These are phyloP conservation scores for Odontarrhena argentea DNA, from an alignment of 345 rosid genomes.

Conservation along the genomic window DNA sequence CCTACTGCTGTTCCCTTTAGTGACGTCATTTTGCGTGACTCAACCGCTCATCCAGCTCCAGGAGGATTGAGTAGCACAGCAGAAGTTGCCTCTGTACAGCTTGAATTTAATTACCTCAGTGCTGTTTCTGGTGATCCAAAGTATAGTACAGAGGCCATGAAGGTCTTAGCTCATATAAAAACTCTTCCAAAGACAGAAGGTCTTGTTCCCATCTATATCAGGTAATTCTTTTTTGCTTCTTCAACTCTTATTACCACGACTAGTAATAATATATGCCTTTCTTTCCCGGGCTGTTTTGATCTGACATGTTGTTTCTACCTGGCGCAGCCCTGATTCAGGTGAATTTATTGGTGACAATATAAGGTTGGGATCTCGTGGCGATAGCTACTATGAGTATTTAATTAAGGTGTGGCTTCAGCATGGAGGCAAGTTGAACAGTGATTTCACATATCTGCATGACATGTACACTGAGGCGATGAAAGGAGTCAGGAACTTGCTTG, in stretches of 20 bases:
- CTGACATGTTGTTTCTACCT: conserved; percentile 33
- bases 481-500: conserved; percentile 87
- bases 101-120: conserved; percentile 94
- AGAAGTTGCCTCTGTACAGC: conserved; percentile 91
- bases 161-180: conserved; percentile 84
- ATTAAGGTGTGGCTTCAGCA: conserved; percentile 97
- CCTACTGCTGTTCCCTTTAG: conserved; percentile 85
- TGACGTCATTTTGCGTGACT: conserved; percentile 73
- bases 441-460: conserved; percentile 66
- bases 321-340: conserved; percentile 81
- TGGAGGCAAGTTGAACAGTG: conserved; percentile 49
- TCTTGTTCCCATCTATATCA: conserved; percentile 92
- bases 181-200: conserved; percentile 87
- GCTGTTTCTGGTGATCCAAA: conserved; percentile 84
- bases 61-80: conserved; percentile 92
- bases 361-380: conserved; percentile 97
- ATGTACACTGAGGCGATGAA: conserved; percentile 97
- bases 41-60: conserved; percentile 83
- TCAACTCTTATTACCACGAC: not conserved
- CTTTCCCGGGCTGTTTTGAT: conserved; percentile 5
- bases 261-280: not conserved
- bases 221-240: conserved; percentile 45
- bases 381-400: conserved; percentile 96
- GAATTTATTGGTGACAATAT: conserved; percentile 87
- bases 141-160: conserved; percentile 85